Percentiles rank a stretch among this genome's conserved stretches.
phyloP scores from a whole-genome alignment of 176 grass and related monocot species.

The Oryza australiensis region DNA sequence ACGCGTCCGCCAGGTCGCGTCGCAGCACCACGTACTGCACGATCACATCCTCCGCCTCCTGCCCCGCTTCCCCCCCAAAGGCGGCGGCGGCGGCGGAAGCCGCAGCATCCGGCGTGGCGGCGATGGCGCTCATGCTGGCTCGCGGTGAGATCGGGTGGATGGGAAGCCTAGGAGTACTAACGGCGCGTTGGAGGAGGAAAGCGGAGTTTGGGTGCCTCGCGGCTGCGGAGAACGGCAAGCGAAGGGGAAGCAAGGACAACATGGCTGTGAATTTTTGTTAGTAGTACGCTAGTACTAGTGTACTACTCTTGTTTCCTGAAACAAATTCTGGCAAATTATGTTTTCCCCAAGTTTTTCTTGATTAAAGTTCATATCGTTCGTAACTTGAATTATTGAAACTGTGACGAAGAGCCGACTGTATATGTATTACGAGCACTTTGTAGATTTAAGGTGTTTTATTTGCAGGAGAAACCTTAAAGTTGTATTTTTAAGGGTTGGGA shows the following conservation, averaged over 20 bases:
- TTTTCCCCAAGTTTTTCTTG: background rate
- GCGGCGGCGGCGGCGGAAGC: background rate
- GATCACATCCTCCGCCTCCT: slow-evolving; percentile 49
- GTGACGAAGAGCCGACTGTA: too few species aligned
- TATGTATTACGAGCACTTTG: too few species aligned
- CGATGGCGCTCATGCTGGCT: slow-evolving; percentile 37
- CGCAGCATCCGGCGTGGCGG: background rate
- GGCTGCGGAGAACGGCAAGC: slow-evolving; percentile 23
- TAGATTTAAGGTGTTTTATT: too few species aligned
- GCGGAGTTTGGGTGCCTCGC: slow-evolving; percentile 19
- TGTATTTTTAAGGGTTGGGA: too few species aligned
- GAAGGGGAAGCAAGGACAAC: slow-evolving; percentile 27
- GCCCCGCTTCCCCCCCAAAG: background rate
- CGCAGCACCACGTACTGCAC: slow-evolving; percentile 91
- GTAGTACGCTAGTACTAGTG: too few species aligned
- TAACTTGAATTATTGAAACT: too few species aligned
- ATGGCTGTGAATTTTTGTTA: background rate
- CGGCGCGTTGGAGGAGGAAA: slow-evolving; percentile 16
- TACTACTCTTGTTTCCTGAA: background rate
- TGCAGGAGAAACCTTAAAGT: too few species aligned
- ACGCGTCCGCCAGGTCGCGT: slow-evolving; percentile 81
- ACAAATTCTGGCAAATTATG: background rate
- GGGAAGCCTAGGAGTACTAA: slow-evolving; percentile 1
- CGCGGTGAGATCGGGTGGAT: slow-evolving; percentile 14
- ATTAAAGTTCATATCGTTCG: too few species aligned